These are phyloP conservation scores for Fusarium odoratissimum DNA, from an alignment of 2,329 filamentous ascomycete species.

Conservation along the genomic window DNA sequence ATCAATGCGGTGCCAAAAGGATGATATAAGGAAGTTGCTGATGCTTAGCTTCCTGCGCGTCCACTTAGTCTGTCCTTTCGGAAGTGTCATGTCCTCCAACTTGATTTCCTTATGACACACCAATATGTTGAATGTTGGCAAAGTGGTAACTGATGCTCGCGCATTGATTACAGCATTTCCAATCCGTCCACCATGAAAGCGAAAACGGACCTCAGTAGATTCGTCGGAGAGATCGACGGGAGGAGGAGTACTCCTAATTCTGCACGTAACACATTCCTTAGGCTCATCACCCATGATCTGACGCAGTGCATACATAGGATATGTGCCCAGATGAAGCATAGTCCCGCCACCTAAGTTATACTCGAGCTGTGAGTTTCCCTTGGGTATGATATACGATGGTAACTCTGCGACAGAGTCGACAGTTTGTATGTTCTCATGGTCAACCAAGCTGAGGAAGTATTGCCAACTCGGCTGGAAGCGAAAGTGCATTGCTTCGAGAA, in stretches of 20 bases:
- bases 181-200: fast-evolving
- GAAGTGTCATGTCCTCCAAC: fast-evolving
- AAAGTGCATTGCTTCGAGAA: neutral
- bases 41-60: neutral
- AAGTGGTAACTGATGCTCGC: neutral
- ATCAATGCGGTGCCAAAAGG: neutral
- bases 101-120: neutral
- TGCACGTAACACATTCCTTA: neutral
- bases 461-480: neutral
- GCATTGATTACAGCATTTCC: neutral
- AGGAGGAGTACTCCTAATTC: neutral
- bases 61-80: neutral
- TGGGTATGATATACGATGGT: neutral
- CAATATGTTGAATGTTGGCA: neutral
- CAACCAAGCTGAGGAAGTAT: neutral
- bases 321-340: slow-evolving; percentile 1
- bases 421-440: neutral
- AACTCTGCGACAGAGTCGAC: fast-evolving
- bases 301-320: neutral
- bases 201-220: neutral
- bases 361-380: neutral
- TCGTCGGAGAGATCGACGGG: neutral
- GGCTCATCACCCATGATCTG: neutral
- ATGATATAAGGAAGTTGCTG: neutral
- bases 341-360: neutral